Evolutionary conservation across 257 asterid genomes (phyloP).

Genomic region (Solanum medicagineum): DNA sequence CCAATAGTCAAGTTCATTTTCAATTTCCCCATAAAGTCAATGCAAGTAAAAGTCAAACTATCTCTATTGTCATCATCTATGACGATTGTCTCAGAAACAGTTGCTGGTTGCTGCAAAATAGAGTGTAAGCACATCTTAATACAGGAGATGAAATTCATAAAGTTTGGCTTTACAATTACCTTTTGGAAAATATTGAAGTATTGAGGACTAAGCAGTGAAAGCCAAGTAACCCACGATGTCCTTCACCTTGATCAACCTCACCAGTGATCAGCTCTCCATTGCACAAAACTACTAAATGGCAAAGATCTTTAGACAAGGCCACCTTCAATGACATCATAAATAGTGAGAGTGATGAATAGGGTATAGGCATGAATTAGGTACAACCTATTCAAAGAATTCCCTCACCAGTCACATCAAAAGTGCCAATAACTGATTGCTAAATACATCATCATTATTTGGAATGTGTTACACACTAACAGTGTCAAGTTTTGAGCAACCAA

Average conservation of each 20-base stretch:
- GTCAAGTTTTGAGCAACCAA: neutral
- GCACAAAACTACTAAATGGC: constrained; percentile 60
- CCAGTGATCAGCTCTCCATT: constrained; percentile 44
- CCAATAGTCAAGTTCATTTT: neutral
- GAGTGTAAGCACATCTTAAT: neutral
- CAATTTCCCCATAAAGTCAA: neutral
- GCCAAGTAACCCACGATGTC: constrained; percentile 38
- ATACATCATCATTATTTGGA: neutral
- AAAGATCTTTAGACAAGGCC: constrained; percentile 64
- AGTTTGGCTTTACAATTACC: constrained; percentile 29
- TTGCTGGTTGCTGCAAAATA: neutral
- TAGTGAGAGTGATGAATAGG: neutral
- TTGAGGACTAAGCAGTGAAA: constrained; percentile 65
- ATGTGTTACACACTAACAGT: neutral
- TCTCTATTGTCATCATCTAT: neutral
- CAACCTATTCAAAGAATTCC: neutral
- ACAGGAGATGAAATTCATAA: neutral
- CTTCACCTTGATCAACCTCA: constrained; percentile 23
- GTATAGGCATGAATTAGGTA: neutral
- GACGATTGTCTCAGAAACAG: neutral
- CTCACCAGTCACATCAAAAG: neutral
- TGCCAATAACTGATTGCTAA: neutral
- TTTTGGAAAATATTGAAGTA: constrained; percentile 64
- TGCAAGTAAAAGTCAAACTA: neutral
- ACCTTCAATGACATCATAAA: constrained; percentile 39